phyloP scores from a whole-genome alignment of 306 rosid species.

The Clitoria ternatea region DNA sequence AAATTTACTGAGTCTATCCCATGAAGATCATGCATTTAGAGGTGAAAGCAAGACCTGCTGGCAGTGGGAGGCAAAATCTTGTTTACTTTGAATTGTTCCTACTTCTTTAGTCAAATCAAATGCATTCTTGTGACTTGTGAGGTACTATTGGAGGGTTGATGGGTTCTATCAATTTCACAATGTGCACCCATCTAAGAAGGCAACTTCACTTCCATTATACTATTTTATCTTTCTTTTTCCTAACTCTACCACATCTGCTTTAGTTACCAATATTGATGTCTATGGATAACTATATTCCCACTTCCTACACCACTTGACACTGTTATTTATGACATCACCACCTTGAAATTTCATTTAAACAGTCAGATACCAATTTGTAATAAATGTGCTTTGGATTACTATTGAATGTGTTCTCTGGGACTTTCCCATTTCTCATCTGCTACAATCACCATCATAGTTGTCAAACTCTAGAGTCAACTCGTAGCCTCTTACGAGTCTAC shows the following conservation, averaged over 20 bases:
- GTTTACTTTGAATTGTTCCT: not conserved
- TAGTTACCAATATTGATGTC: not conserved
- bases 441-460: too few species aligned
- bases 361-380: not conserved
- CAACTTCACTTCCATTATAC: not conserved
- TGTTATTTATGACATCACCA: not conserved
- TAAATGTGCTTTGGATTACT: not conserved
- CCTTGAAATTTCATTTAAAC: not conserved
- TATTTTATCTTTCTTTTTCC: not conserved
- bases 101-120: not conserved
- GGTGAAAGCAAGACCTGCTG: not conserved
- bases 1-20: not conserved
- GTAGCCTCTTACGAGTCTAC: too few species aligned
- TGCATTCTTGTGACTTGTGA: not conserved
- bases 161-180: not conserved
- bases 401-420: not conserved
- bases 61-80: not conserved
- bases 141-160: not conserved
- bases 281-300: not conserved
- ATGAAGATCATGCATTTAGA: not conserved
- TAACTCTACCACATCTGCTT: not conserved
- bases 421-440: not conserved
- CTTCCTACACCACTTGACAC: not conserved
- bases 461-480: too few species aligned
- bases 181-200: not conserved